A percentile compares a stretch with the other conserved stretches of the same genome.
phyloP scores from a whole-genome alignment of 352 stramenopile species.

The Halophytophthora polymorphica region DNA sequence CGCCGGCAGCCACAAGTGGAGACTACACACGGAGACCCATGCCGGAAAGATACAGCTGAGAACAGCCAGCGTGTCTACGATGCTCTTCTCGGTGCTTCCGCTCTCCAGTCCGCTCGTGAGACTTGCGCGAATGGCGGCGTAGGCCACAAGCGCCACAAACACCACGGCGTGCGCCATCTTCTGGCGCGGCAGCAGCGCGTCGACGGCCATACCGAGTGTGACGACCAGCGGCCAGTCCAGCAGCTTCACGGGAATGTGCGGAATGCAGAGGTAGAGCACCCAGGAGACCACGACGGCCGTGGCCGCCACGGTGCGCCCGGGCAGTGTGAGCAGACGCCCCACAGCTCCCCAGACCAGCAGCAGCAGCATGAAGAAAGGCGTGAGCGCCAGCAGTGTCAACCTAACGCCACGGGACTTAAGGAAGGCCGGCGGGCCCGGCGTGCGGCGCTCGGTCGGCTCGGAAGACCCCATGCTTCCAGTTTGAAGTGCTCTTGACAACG shows the following conservation, averaged over 20 bases:
- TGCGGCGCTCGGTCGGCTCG: conserved; percentile 6
- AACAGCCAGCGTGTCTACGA: conserved; percentile 36
- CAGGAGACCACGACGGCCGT: conserved; percentile 27
- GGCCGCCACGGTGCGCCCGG: conserved; percentile 28
- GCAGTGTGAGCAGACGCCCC: conserved; percentile 46
- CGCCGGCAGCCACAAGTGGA: conserved; percentile 59
- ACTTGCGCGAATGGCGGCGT: conserved; percentile 40
- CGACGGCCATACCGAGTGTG: conserved; percentile 25
- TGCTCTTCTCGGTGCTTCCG: conserved; percentile 24
- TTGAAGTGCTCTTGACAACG: not conserved
- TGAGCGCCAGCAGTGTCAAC: conserved; percentile 32
- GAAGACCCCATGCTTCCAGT: not conserved
- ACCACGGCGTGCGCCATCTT: conserved; percentile 29
- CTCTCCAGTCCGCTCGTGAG: conserved; percentile 35
- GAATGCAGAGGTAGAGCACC: conserved; percentile 54
- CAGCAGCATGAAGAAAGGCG: conserved; percentile 44
- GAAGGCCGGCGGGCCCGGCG: conserved; percentile 16
- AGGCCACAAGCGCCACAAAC: conserved; percentile 33
- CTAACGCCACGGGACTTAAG: conserved; percentile 17
- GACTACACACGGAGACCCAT: conserved; percentile 47
- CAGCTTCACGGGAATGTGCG: conserved; percentile 37
- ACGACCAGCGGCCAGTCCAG: conserved; percentile 66
- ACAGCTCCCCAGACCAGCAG: conserved; percentile 54
- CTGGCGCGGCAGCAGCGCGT: conserved; percentile 25
- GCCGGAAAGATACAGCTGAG: conserved; percentile 45